A percentile compares a stretch with the other conserved stretches of the same genome.
Conservation (phyloP, 2,329 filamentous ascomycete genomes). For the Aspergillus ruber region DNA sequence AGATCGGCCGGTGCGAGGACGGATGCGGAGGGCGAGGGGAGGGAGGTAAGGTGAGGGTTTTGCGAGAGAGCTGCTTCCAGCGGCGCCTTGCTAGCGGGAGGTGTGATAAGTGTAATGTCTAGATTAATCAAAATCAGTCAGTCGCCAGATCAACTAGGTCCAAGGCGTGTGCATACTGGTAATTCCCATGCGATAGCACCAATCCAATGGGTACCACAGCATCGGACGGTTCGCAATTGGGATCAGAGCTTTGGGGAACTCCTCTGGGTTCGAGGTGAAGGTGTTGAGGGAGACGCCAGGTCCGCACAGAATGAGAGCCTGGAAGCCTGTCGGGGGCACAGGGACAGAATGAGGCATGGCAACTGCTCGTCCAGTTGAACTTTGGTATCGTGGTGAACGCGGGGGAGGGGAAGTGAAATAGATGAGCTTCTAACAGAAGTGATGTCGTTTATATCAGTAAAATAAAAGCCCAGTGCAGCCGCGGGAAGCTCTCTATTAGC, state of each 20-base stretch:
- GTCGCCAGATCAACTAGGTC: neutral
- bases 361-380: neutral
- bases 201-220: slow-evolving; percentile 46
- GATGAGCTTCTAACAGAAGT: neutral
- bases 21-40: slow-evolving; percentile 49
- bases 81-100: slow-evolving; percentile 37
- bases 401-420: neutral
- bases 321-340: slow-evolving; percentile 53
- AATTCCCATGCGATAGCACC: slow-evolving; percentile 45
- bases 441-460: neutral
- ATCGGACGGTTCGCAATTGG: slow-evolving; percentile 46
- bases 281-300: slow-evolving; percentile 45
- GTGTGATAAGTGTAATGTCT: slow-evolving; percentile 46
- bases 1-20: slow-evolving; percentile 72
- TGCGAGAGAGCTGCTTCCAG: slow-evolving; percentile 43
- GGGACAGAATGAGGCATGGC: slow-evolving; percentile 26
- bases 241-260: slow-evolving; percentile 44
- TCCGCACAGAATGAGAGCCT: slow-evolving; percentile 44
- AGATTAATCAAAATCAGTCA: slow-evolving; percentile 1
- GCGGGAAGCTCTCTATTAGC: neutral
- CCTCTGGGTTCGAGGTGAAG: slow-evolving; percentile 44
- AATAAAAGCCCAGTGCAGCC: neutral
- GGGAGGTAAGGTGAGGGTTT: slow-evolving; percentile 45
- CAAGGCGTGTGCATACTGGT: slow-evolving; percentile 28
- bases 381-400: neutral